Conservation (phyloP, 2,329 filamentous ascomycete genomes). For the Talaromyces verruculosus region DNA sequence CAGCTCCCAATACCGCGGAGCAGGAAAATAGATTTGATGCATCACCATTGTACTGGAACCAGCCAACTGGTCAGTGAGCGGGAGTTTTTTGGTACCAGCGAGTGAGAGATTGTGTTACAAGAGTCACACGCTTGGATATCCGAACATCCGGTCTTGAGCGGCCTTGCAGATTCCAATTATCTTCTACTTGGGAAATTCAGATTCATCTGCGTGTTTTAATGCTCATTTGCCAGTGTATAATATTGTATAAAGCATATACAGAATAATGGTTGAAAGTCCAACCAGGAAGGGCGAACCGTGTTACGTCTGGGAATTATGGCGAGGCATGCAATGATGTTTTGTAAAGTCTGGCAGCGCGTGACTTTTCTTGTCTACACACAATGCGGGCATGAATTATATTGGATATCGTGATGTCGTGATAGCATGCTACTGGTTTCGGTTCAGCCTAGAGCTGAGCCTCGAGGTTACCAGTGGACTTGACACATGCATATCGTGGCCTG, state of each 20-base stretch:
- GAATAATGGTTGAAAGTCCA: neutral
- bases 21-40: neutral
- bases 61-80: neutral
- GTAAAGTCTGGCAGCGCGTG: neutral
- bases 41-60: neutral
- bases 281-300: too few relatives aligned
- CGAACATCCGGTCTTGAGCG: neutral
- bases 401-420: neutral
- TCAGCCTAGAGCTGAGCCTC: neutral
- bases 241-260: neutral
- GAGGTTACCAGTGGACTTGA: neutral
- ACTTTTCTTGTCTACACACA: neutral
- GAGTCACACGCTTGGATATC: neutral
- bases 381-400: neutral
- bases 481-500: neutral
- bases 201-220: neutral
- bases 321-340: neutral
- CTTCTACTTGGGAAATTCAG: neutral
- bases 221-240: conserved; percentile 2
- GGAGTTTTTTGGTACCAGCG: neutral
- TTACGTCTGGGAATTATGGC: neutral
- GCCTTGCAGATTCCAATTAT: neutral
- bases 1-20: neutral
- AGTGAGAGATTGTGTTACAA: neutral
- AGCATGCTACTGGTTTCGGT: neutral